Conservation (phyloP, 1,139 yeast genomes). For the Debaryomyces psychrophilus region DNA sequence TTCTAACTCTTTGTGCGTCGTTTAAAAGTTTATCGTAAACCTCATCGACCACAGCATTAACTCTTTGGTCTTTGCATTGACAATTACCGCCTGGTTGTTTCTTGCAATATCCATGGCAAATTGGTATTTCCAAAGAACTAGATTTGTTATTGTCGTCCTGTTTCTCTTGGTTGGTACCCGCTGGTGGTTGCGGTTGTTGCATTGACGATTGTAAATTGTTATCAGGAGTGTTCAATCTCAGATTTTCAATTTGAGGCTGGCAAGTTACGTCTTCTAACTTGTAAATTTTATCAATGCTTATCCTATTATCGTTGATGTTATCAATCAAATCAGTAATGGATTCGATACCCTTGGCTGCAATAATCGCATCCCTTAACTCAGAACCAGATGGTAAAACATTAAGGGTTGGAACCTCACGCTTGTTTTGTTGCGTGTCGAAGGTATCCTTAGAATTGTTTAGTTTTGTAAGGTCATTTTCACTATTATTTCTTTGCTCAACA, state of each 20-base stretch:
- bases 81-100: neutral
- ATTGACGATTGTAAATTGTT: neutral
- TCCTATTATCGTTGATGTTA: slow-evolving; percentile 57
- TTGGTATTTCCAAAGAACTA: slow-evolving; percentile 26
- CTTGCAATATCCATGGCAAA: slow-evolving; percentile 16
- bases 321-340: slow-evolving; percentile 71
- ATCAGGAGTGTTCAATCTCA: neutral
- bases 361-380: slow-evolving; percentile 74
- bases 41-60: slow-evolving; percentile 57
- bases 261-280: slow-evolving; percentile 11
- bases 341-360: slow-evolving; percentile 76
- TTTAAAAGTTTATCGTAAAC: slow-evolving; percentile 71
- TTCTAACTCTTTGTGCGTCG: slow-evolving; percentile 65
- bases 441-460: slow-evolving; percentile 3
- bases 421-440: slow-evolving; percentile 12
- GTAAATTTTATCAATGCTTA: slow-evolving; percentile 60
- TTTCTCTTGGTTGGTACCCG: slow-evolving; percentile 9
- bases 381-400: slow-evolving; percentile 70
- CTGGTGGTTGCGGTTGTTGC: slow-evolving; percentile 5
- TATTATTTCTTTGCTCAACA: slow-evolving; percentile 57
- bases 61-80: slow-evolving; percentile 17
- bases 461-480: slow-evolving; percentile 12
- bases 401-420: slow-evolving; percentile 35
- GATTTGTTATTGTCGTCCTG: slow-evolving; percentile 34
- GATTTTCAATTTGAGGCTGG: slow-evolving; percentile 8